A percentile compares a stretch with the other conserved stretches of the same genome.
phyloP scores from a whole-genome alignment of 306 rosid species.

The Acacia crassicarpa region DNA sequence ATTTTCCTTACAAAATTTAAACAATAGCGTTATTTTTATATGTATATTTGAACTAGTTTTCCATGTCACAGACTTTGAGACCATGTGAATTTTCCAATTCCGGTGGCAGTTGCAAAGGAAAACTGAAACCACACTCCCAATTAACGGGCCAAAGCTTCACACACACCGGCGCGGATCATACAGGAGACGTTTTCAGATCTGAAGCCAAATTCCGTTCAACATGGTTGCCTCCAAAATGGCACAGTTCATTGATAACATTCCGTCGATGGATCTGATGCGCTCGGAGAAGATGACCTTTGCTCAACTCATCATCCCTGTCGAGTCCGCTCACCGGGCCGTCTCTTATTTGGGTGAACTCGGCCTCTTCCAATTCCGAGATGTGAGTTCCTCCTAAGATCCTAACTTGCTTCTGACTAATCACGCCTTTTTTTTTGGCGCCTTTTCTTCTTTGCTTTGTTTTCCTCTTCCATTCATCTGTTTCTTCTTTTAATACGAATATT shows the following conservation, averaged over 20 bases:
- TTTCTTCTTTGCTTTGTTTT: constrained; percentile 8
- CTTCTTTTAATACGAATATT: neutral
- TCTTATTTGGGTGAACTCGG: constrained; percentile 95
- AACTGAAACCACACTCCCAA: constrained; percentile 40
- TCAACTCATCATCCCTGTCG: constrained; percentile 94
- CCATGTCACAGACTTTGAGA: neutral
- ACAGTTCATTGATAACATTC: constrained; percentile 67
- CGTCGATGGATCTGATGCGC: constrained; percentile 98
- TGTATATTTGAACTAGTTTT: neutral
- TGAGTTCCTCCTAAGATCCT: constrained; percentile 52
- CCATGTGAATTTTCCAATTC: constrained; percentile 36
- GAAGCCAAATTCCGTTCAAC: constrained; percentile 33
- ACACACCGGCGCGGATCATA: neutral
- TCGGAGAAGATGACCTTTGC: constrained; percentile 98
- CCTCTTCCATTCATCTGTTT: neutral
- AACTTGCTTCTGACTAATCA: constrained; percentile 11
- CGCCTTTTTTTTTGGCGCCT: neutral
- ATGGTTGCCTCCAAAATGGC: constrained; percentile 69
- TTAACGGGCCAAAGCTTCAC: constrained; percentile 33
- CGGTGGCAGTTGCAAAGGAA: constrained; percentile 48
- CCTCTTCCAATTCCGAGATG: constrained; percentile 91
- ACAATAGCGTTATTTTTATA: constrained; percentile 22
- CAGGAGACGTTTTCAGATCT: constrained; percentile 55
- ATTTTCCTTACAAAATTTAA: neutral
- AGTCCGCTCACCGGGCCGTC: constrained; percentile 92